Percentiles rank a stretch among this genome's conserved stretches.
phyloP scores from a whole-genome alignment of 306 rosid species.

The Carpinus fangiana region DNA sequence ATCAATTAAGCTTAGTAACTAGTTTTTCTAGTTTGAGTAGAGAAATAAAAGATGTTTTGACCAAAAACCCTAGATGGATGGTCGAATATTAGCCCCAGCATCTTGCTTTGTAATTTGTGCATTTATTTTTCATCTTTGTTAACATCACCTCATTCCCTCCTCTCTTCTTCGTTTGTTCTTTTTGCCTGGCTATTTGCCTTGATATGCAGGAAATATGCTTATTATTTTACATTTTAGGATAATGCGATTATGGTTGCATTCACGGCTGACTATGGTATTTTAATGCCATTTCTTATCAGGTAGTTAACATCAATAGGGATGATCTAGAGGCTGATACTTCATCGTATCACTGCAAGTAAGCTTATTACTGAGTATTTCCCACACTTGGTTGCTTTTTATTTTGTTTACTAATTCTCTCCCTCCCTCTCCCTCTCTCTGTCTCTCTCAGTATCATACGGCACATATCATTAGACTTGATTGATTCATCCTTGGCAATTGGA shows the following conservation, averaged over 20 bases:
- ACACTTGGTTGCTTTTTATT: background rate
- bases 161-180: background rate
- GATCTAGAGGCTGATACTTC: constrained; percentile 68
- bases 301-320: constrained; percentile 50
- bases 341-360: constrained; percentile 91
- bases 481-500: constrained; percentile 95
- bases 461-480: constrained; percentile 74
- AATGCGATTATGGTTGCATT: constrained; percentile 2
- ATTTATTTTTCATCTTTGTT: background rate
- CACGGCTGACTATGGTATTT: constrained; percentile 12
- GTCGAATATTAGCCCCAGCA: background rate
- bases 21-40: background rate
- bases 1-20: background rate
- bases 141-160: background rate
- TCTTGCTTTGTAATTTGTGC: background rate
- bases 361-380: constrained; percentile 15
- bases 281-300: constrained; percentile 45
- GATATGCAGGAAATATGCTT: background rate
- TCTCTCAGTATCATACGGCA: constrained; percentile 60
- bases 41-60: background rate
- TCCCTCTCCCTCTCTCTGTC: background rate
- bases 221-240: background rate
- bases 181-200: background rate
- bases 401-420: constrained; percentile 2
- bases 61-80: background rate